Evolutionary conservation across 1,139 yeast species (phyloP).

Genomic region (Schwanniomyces etchellsii): DNA sequence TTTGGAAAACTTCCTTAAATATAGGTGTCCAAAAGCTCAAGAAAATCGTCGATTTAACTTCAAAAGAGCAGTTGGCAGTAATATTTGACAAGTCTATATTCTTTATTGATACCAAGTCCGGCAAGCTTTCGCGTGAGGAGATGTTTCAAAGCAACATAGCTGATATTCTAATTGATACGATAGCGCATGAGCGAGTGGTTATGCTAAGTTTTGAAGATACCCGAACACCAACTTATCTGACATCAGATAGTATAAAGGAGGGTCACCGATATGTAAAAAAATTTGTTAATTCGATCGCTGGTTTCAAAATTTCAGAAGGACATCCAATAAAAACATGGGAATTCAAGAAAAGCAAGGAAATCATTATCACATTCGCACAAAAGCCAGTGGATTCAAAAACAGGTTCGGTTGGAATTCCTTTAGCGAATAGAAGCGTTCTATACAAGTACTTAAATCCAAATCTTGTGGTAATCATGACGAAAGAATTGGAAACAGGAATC

Average conservation of each 20-base stretch:
- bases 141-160: constrained; percentile 4
- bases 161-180: constrained; percentile 1
- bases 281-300: not conserved
- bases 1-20: not conserved
- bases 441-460: constrained; percentile 84
- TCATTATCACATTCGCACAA: constrained; percentile 12
- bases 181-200: constrained; percentile 2
- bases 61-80: not conserved
- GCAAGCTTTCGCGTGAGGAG: not conserved
- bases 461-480: constrained; percentile 50
- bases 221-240: too few relatives aligned
- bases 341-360: constrained; percentile 14
- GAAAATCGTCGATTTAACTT: not conserved
- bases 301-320: constrained; percentile 1
- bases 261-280: not conserved
- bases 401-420: constrained; percentile 65
- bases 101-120: not conserved
- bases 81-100: not conserved
- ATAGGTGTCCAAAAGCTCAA: not conserved
- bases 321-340: constrained; percentile 22
- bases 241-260: too few relatives aligned
- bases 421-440: constrained; percentile 67
- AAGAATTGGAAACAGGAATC: constrained; percentile 17
- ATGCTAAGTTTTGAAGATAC: constrained; percentile 4
- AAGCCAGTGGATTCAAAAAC: constrained; percentile 39